Conservation (phyloP, 805 yeast species). For the Lachancea lanzarotensis region DNA sequence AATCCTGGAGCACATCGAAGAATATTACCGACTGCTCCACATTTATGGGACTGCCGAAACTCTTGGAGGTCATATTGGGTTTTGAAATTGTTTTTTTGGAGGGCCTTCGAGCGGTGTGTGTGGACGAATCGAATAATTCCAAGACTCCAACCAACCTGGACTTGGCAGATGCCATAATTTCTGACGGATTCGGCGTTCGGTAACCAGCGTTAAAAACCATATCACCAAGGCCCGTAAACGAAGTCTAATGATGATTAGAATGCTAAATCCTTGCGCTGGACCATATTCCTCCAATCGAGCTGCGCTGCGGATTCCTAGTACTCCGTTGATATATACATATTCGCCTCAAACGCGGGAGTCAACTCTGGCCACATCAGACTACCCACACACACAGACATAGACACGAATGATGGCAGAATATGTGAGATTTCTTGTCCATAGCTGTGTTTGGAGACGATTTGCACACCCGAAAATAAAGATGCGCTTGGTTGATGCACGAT, state of each 20-base stretch:
- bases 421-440: no score
- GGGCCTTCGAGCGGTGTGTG: neutral
- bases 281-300: no score
- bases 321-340: no score
- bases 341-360: no score
- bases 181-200: neutral
- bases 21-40: neutral
- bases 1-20: conserved; percentile 11
- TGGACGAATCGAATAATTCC: conserved; percentile 1
- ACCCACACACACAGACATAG: no score
- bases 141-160: conserved; percentile 3
- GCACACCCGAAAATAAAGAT: neutral
- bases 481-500: neutral
- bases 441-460: no score
- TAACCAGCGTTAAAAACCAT: neutral
- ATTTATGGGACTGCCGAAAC: neutral
- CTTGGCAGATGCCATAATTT: neutral
- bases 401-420: no score
- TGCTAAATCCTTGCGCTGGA: no score
- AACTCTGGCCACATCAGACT: no score
- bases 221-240: no score
- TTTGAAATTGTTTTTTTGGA: neutral
- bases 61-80: neutral
- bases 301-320: neutral
- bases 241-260: no score